Conservation (phyloP, 192 early-diverging fungal species). For the Coemansia sp. region DNA sequence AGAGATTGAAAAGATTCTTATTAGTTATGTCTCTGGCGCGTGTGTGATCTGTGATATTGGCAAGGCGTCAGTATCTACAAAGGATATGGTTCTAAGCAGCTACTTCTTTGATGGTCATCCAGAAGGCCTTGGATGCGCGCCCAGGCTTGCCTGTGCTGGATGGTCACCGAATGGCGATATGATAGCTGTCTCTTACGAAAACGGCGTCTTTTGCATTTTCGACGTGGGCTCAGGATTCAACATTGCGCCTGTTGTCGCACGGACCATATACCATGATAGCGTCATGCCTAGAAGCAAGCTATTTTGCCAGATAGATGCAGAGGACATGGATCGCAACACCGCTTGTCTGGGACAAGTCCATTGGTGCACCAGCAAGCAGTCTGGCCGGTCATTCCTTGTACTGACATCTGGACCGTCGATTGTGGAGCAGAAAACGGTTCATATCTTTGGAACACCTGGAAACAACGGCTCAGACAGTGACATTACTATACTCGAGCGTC, state of each 20-base stretch:
- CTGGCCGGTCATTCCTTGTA: slow-evolving; percentile 32
- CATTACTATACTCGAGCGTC: slow-evolving; percentile 6
- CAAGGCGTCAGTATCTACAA: slow-evolving; percentile 22
- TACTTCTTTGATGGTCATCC: slow-evolving; percentile 26
- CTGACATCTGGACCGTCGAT: slow-evolving; percentile 25
- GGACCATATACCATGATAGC: slow-evolving; percentile 17
- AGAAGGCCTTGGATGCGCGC: background rate
- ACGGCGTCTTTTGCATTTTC: slow-evolving; percentile 43
- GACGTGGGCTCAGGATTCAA: slow-evolving; percentile 1
- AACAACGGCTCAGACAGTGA: slow-evolving; percentile 8
- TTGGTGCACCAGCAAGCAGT: slow-evolving; percentile 37
- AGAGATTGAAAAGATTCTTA: slow-evolving; percentile 38
- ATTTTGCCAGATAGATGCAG: background rate
- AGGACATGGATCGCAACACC: slow-evolving; percentile 17
- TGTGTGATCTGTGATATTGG: slow-evolving; percentile 45
- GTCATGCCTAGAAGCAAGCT: background rate
- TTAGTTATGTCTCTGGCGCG: slow-evolving; percentile 36
- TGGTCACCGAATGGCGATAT: slow-evolving; percentile 32
- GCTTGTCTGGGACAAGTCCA: slow-evolving; percentile 14
- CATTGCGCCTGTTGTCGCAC: slow-evolving; percentile 13
- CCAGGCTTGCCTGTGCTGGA: slow-evolving; percentile 21
- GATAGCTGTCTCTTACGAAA: slow-evolving; percentile 27
- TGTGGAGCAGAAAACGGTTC: slow-evolving; percentile 18
- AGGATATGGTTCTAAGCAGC: slow-evolving; percentile 24
- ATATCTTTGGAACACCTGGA: slow-evolving; percentile 14